Percentiles rank a stretch among this genome's conserved stretches.
Conservation (phyloP, 805 yeast species). For the Tetrapisispora fleetii region DNA sequence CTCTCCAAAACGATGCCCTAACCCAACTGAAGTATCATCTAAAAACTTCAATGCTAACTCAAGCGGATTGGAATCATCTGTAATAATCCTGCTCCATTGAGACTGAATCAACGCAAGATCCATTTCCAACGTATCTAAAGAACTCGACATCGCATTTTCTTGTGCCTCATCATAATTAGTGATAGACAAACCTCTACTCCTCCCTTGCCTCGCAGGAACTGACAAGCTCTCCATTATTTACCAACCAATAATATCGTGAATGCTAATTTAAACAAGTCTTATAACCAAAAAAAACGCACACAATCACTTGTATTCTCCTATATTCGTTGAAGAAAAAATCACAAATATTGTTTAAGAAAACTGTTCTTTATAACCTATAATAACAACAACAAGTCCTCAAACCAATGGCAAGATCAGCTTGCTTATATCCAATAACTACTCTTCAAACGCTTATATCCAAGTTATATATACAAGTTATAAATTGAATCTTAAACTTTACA, state of each 20-base stretch:
- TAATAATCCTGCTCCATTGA: slow-evolving; percentile 42
- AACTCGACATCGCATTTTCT: slow-evolving; percentile 21
- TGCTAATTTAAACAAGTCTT: too few species aligned
- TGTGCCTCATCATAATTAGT: slow-evolving; percentile 23
- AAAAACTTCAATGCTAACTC: slow-evolving; percentile 75
- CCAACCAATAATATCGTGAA: neutral
- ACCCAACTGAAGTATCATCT: slow-evolving; percentile 85
- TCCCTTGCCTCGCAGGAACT: slow-evolving; percentile 7
- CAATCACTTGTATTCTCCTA: too few species aligned
- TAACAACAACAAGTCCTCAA: too few species aligned
- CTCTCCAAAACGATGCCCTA: slow-evolving; percentile 62
- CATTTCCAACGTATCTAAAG: slow-evolving; percentile 21
- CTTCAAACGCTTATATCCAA: too few species aligned
- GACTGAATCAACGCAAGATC: slow-evolving; percentile 28
- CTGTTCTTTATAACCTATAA: too few species aligned
- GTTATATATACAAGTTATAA: too few species aligned
- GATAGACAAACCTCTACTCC: slow-evolving; percentile 26
- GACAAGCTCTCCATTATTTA: slow-evolving; percentile 1
- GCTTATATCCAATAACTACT: too few species aligned
- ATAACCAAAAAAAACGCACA: neutral
- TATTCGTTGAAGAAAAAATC: too few species aligned
- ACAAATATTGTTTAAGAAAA: too few species aligned
- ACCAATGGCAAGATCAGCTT: too few species aligned
- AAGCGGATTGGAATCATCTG: slow-evolving; percentile 62
- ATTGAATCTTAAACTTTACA: too few species aligned